phyloP scores from a whole-genome alignment of 371 early-diverging fungal species.

The Rhizopus delemar region DNA sequence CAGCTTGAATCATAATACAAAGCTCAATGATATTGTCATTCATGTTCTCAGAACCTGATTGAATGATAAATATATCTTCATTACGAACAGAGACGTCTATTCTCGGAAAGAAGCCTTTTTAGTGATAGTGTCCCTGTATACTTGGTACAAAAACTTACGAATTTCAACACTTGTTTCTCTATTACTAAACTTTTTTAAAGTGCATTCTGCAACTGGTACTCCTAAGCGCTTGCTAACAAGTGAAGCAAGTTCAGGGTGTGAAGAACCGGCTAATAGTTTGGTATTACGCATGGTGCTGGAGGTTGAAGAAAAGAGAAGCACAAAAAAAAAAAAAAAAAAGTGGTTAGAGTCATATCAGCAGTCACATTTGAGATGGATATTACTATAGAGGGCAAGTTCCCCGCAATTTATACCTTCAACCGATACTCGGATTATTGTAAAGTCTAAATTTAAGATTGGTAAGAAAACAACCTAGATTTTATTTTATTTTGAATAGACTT shows the following conservation, averaged over 20 bases:
- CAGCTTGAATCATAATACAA: slow-evolving; percentile 94
- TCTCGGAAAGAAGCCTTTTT: slow-evolving; percentile 8
- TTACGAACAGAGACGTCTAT: slow-evolving; percentile 90
- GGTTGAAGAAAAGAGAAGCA: not conserved
- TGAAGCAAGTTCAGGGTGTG: slow-evolving; percentile 87
- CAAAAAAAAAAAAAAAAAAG: slow-evolving; percentile 5
- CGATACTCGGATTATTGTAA: no score
- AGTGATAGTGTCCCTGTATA: not conserved
- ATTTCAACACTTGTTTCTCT: slow-evolving; percentile 72
- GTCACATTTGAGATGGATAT: slow-evolving; percentile 3
- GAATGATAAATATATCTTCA: slow-evolving; percentile 96
- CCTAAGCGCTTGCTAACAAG: slow-evolving; percentile 82
- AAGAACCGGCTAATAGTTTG: slow-evolving; percentile 91
- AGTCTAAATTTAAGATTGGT: no score
- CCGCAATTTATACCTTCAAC: no score
- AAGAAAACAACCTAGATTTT: no score
- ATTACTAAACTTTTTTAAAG: slow-evolving; percentile 76
- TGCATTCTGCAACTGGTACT: slow-evolving; percentile 72
- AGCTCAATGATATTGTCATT: slow-evolving; percentile 97
- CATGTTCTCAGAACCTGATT: slow-evolving; percentile 84
- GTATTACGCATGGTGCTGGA: slow-evolving; percentile 73
- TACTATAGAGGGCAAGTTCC: not conserved
- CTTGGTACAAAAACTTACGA: slow-evolving; percentile 28
- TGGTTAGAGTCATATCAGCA: slow-evolving; percentile 3
- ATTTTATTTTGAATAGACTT: no score